Percentiles rank a stretch among this genome's conserved stretches.
phyloP scores from a whole-genome alignment of 2,329 filamentous ascomycete species.

The Curvularia spicifera region DNA sequence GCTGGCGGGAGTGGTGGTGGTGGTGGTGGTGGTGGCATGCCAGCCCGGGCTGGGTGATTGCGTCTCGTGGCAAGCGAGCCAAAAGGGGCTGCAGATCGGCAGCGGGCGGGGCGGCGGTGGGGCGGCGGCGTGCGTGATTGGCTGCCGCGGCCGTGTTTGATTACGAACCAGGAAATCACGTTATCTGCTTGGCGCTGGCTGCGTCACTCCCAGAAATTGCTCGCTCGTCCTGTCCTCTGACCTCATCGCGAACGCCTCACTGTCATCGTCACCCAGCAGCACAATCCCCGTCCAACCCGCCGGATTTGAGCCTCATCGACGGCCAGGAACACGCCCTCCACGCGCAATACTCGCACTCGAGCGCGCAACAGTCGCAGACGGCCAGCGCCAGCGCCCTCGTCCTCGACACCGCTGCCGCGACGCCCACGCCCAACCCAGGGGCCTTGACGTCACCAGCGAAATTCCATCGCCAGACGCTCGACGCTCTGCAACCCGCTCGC shows the following conservation, averaged over 20 bases:
- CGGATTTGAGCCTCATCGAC: conserved; percentile 38
- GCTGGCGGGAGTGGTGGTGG: not conserved
- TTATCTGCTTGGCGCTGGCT: conserved; percentile 38
- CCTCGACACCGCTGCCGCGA: conserved; percentile 21
- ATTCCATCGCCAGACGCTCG: conserved; percentile 25
- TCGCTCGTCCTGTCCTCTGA: conserved; percentile 44
- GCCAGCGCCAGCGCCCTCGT: conserved; percentile 15
- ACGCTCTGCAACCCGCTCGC: conserved; percentile 26
- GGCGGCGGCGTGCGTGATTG: conserved; percentile 18
- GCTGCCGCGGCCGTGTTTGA: conserved; percentile 14
- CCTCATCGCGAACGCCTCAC: conserved; percentile 47
- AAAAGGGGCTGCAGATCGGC: conserved; percentile 32
- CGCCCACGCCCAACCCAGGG: conserved; percentile 30
- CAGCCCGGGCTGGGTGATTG: not conserved
- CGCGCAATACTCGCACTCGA: conserved; percentile 17
- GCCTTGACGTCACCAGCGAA: conserved; percentile 41
- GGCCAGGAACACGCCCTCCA: conserved; percentile 20
- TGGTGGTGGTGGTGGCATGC: not conserved
- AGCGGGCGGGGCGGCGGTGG: conserved; percentile 17
- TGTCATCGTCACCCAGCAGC: conserved; percentile 43
- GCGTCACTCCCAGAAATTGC: conserved; percentile 44
- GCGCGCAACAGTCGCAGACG: conserved; percentile 14
- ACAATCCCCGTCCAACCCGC: conserved; percentile 32
- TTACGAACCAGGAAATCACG: conserved; percentile 36
- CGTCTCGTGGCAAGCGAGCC: conserved; percentile 29